Conservation (phyloP, 306 rosid species). For the Vigna angularis region DNA sequence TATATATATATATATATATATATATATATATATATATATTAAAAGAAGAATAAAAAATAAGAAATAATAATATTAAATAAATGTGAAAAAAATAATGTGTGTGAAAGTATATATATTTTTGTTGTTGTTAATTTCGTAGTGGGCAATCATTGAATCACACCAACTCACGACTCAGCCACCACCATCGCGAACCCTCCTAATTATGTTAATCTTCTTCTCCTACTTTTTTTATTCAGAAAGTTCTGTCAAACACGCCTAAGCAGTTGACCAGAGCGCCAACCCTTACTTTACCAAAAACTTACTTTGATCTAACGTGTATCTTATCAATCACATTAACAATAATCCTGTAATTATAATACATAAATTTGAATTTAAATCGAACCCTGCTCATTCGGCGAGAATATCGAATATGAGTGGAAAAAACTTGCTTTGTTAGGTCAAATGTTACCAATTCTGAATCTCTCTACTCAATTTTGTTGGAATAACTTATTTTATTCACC, state of each 20-base stretch:
- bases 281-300: neutral
- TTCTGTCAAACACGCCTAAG: constrained; percentile 17
- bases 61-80: too few relatives aligned
- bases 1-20: too few relatives aligned
- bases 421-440: constrained; percentile 22
- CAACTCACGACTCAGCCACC: neutral
- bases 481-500: neutral
- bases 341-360: neutral
- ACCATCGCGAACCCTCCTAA: neutral
- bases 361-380: neutral
- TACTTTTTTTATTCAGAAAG: neutral
- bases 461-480: neutral
- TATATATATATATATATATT: too few relatives aligned
- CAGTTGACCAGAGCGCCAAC: neutral
- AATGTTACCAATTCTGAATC: neutral
- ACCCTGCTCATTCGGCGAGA: constrained; percentile 30
- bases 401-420: constrained; percentile 14
- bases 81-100: too few relatives aligned
- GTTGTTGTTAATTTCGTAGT: neutral
- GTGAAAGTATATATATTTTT: too few relatives aligned
- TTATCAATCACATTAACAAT: neutral
- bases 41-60: too few relatives aligned
- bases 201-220: neutral
- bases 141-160: neutral
- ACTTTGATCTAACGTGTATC: neutral